Base-by-base conservation (phyloP, 2,329 filamentous ascomycete species). In the Hypoxylon sp. region DNA sequence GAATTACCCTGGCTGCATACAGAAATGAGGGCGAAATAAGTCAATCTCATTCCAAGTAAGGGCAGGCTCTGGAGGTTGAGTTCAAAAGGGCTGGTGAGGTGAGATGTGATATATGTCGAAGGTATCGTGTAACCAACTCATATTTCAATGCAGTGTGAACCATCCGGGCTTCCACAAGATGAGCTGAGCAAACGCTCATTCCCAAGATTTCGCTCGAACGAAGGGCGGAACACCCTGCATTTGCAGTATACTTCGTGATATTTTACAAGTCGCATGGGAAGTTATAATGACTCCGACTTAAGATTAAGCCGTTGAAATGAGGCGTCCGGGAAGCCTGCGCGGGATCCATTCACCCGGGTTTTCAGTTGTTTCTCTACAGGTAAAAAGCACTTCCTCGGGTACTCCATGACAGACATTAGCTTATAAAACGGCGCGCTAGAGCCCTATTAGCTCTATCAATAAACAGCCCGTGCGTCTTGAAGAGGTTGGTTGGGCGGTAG, bases 221-320 rank as follows among this genome's bases (percentile, higher is more conserved):
- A 19, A n/a, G 50, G 37, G 21, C 6, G 32, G 21, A 45, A 25
- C 6, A 30, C 6, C 14, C 16, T 14, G 23, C 14, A 25, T 16
- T 12, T 45, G 45, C 25, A 8, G 37, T 23, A 29, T 32, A 32
- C 29, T 3, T 16, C 32, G 51, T 30, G 32, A 30, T 27, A 25
- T 52, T 39, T 41, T 14, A 21, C 7, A 16, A 27, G 19, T 39
- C 50, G 32, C 32, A 14, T 11, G 34, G 19, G 30, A 34, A n/a
- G 19, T 52, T 52, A 41, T 41, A 41, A 21, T 21, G 11, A 21
- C 16, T 21, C 37, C 37, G 5, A 21, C 3, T 21, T 34, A 52
- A 52, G 3, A 43, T 51, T 27, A 19, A 43, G 25, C 55, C 30
- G 41, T 43, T 39, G 19, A 30, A 51, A 51, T 25, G 12, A 55